Percentiles rank a stretch among this genome's conserved stretches.
Evolutionary conservation across 176 grass and related monocot genomes (phyloP).

Genomic region (Triticum monococcum): DNA sequence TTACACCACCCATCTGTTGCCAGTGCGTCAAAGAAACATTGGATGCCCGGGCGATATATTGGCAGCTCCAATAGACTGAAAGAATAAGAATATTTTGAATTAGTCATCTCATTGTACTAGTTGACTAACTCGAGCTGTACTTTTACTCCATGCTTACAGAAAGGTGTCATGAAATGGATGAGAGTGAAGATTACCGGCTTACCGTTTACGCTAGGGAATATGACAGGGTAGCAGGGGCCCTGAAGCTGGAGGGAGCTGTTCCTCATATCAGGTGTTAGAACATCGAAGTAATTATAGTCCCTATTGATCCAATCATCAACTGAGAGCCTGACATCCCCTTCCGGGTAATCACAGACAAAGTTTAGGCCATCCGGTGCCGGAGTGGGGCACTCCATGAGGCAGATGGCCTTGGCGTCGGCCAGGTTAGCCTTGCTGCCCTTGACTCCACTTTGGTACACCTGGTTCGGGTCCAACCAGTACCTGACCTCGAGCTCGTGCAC

Average conservation of each 20-base stretch:
- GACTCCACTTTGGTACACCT: constrained; percentile 91
- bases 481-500: constrained; percentile 76
- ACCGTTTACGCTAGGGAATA: constrained; percentile 97
- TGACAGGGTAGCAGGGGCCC: constrained; percentile 93
- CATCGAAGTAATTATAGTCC: constrained; percentile 97
- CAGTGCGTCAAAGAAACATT: constrained; percentile 94
- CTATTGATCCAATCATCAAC: constrained; percentile 96
- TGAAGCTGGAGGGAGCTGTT: constrained; percentile 94
- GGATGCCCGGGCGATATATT: constrained; percentile 88
- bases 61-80: constrained; percentile 94
- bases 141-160: not conserved
- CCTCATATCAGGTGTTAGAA: constrained; percentile 84
- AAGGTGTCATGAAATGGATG: not conserved
- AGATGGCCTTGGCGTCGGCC: constrained; percentile 79
- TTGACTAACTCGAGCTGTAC: not conserved
- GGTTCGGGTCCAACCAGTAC: constrained; percentile 93
- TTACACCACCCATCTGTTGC: constrained; percentile 86
- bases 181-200: not conserved
- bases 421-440: constrained; percentile 69
- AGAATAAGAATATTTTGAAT: not conserved
- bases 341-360: constrained; percentile 93
- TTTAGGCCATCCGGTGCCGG: constrained; percentile 71
- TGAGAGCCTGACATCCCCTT: constrained; percentile 76
- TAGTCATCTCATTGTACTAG: not conserved
- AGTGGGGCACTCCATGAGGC: constrained; percentile 92